A percentile compares a stretch with the other conserved stretches of the same genome.
These are phyloP conservation scores for Parasarocladium wereldwijsianum DNA, from an alignment of 2,329 filamentous ascomycete species.

Conservation along the genomic window DNA sequence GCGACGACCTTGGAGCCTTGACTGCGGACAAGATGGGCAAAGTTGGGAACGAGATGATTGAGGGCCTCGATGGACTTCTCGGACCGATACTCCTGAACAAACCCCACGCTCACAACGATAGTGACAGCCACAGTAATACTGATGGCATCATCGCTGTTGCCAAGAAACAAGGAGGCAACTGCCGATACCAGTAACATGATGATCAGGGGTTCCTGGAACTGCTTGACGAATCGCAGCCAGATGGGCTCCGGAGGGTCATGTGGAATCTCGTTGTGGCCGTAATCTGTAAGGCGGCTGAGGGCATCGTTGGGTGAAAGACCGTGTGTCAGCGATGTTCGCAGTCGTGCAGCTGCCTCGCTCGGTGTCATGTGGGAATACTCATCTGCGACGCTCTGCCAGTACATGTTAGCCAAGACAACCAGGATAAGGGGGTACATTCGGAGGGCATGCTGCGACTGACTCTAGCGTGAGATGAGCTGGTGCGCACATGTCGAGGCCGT, in stretches of 20 bases:
- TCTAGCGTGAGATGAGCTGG: conserved; percentile 40
- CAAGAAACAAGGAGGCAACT: conserved; percentile 74
- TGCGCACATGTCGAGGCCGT: conserved; percentile 25
- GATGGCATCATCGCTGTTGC: conserved; percentile 86
- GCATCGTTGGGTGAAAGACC: conserved; percentile 75
- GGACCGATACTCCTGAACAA: conserved; percentile 93
- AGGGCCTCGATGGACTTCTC: conserved; percentile 95
- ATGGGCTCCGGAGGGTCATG: conserved; percentile 87
- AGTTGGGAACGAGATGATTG: conserved; percentile 85
- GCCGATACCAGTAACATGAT: conserved; percentile 82
- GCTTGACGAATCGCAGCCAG: conserved; percentile 89
- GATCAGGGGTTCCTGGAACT: conserved; percentile 94
- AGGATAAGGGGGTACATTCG: not conserved
- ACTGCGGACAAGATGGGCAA: conserved; percentile 80
- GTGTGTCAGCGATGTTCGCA: conserved; percentile 70
- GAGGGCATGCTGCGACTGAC: conserved; percentile 20
- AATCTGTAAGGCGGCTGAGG: conserved; percentile 58
- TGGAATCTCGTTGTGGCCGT: conserved; percentile 88
- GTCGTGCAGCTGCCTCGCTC: conserved; percentile 59
- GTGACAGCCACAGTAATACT: conserved; percentile 94
- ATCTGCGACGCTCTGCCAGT: conserved; percentile 36
- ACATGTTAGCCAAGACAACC: not conserved
- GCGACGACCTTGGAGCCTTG: conserved; percentile 18
- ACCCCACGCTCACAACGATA: conserved; percentile 91
- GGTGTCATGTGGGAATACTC: conserved; percentile 55